Percentiles rank a stretch among this genome's conserved stretches.
These are phyloP conservation scores for Dillenia suffruticosa DNA, from an alignment of 164 flowering plant species.

Conservation along the genomic window DNA sequence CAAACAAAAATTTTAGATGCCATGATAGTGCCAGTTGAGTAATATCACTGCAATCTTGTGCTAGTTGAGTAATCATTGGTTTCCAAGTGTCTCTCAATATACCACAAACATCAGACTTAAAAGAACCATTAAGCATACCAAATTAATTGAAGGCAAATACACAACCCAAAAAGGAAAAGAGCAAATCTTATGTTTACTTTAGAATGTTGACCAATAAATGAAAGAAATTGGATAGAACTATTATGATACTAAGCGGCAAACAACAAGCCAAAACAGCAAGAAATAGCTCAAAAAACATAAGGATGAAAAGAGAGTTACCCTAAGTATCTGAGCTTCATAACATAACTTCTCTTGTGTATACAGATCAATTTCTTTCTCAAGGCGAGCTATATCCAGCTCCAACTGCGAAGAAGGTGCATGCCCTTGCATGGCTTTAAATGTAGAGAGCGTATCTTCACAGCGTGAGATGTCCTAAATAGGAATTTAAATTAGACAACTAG, in stretches of 20 bases:
- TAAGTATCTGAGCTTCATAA: constrained; percentile 88
- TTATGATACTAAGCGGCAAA: too few relatives aligned
- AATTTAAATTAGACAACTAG: constrained; percentile 3
- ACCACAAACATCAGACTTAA: too few relatives aligned
- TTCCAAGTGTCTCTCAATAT: too few relatives aligned
- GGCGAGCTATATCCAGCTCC: constrained; percentile 62
- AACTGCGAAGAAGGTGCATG: constrained; percentile 68
- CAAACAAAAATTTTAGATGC: too few relatives aligned
- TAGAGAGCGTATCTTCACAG: constrained; percentile 71
- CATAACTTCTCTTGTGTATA: constrained; percentile 84
- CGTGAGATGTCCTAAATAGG: constrained; percentile 71
- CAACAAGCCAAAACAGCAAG: neutral
- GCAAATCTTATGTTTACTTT: neutral
- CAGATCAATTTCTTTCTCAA: constrained; percentile 80
- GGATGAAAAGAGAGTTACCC: constrained; percentile 41
- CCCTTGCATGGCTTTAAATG: constrained; percentile 60
- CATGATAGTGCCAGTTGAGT: too few relatives aligned
- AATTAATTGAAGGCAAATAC: neutral
- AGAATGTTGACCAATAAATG: too few relatives aligned
- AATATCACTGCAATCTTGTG: too few relatives aligned
- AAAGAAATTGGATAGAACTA: too few relatives aligned
- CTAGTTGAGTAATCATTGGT: too few relatives aligned
- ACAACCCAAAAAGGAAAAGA: neutral
- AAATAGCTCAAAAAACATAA: neutral
- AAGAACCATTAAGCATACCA: too few relatives aligned